A percentile compares a stretch with the other conserved stretches of the same genome.
phyloP scores from a whole-genome alignment of 768 basidiomycete species.

The Leccinellum luteum region DNA sequence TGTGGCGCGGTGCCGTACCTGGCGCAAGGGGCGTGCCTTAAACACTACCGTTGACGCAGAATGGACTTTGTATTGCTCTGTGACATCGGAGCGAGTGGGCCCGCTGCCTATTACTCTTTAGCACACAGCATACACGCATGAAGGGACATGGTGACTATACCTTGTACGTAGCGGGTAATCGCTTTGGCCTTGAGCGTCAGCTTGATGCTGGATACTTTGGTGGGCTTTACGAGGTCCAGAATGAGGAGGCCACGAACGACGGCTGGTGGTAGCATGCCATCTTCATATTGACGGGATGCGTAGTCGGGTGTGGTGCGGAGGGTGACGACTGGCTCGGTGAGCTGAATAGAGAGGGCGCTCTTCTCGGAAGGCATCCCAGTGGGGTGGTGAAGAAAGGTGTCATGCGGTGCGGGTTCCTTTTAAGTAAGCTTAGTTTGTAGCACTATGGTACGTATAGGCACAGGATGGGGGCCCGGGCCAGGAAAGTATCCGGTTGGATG shows the following conservation, averaged over 20 bases:
- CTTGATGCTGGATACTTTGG: conserved; percentile 81
- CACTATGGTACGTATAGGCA: background rate
- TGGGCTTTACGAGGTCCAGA: conserved; percentile 69
- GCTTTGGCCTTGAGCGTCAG: conserved; percentile 76
- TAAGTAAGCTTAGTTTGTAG: background rate
- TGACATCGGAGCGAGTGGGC: conserved; percentile 67
- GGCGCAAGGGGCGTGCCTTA: conserved; percentile 47
- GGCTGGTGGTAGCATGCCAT: conserved; percentile 52
- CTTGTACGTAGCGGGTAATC: conserved; percentile 81
- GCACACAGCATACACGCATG: background rate
- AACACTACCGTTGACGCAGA: conserved; percentile 74
- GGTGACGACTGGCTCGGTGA: conserved; percentile 75
- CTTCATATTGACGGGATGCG: conserved; percentile 16
- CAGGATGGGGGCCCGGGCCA: background rate
- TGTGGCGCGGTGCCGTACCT: conserved; percentile 16
- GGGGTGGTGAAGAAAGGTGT: background rate
- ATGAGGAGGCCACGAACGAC: conserved; percentile 65
- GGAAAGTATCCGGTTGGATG: background rate
- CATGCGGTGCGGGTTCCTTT: background rate
- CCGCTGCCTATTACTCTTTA: conserved; percentile 49
- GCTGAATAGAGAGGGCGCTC: conserved; percentile 51
- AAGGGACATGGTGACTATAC: conserved; percentile 40
- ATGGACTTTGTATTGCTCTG: conserved; percentile 75
- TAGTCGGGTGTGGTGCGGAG: conserved; percentile 47
- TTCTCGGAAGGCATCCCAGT: conserved; percentile 28